Conservation (phyloP, 2,329 filamentous ascomycete genomes). For the Cercospora zeina region DNA sequence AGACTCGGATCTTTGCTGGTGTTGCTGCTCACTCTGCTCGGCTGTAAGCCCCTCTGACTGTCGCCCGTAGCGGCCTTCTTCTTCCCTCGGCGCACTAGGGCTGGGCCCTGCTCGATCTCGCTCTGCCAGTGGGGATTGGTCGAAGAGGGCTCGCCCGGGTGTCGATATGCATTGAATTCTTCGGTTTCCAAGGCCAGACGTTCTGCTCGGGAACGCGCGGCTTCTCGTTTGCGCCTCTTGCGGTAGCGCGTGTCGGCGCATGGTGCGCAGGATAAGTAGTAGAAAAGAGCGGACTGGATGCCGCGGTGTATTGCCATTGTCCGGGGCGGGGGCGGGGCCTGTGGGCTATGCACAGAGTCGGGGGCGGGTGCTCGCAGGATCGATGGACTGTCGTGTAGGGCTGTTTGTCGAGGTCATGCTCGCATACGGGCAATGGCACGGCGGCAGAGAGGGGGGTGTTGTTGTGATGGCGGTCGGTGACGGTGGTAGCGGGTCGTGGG, state of each 20-base stretch:
- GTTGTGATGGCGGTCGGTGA: not conserved
- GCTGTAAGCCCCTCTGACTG: constrained; percentile 21
- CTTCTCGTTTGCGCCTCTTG: constrained; percentile 67
- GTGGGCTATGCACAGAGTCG: constrained; percentile 2
- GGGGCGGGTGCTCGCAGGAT: not conserved
- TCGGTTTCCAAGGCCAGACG: constrained; percentile 57
- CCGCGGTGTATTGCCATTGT: constrained; percentile 45
- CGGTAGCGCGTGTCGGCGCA: constrained; percentile 71
- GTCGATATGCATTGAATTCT: constrained; percentile 68
- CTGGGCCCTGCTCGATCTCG: constrained; percentile 78
- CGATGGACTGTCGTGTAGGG: constrained; percentile 9
- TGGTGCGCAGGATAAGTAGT: constrained; percentile 73
- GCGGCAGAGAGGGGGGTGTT: not conserved
- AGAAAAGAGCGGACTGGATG: constrained; percentile 76
- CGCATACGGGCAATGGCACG: constrained; percentile 6
- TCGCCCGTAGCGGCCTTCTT: constrained; percentile 37
- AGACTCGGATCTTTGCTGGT: constrained; percentile 45
- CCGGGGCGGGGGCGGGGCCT: not conserved
- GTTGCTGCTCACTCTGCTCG: constrained; percentile 48
- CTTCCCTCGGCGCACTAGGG: constrained; percentile 51
- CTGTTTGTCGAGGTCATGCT: constrained; percentile 14
- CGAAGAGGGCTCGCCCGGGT: constrained; percentile 72
- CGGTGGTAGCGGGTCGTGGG: not conserved
- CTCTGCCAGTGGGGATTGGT: constrained; percentile 88
- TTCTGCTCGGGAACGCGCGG: constrained; percentile 57